Base-by-base conservation (phyloP, 176 grass and related monocot genomes). In the Avena eriantha region DNA sequence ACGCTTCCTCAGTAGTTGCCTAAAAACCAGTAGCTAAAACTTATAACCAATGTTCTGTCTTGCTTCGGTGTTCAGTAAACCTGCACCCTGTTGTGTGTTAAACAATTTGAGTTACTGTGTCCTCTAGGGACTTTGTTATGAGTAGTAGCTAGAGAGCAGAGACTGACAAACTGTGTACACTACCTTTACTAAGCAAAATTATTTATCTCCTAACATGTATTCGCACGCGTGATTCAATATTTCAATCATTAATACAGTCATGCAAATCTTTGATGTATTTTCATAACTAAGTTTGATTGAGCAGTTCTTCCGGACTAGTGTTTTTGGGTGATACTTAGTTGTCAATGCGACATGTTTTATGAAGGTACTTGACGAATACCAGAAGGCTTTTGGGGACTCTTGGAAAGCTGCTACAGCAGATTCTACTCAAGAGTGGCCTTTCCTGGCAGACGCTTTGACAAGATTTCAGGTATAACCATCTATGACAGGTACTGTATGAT, bases 321-420 rank as follows among this genome's bases (percentile, higher is more conserved):
- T 34, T 35, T 76, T 85, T 1, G n/a, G 49, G 29, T 71, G 34
- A 64, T 48, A 73, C 69, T 55, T 48, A 66, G 15, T 78, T 56
- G 29, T 66, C 19, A 19, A 73, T 78, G 60, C 22, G 46, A 57
- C 74, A 3, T 33, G 81, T 84, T 82, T 74, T 66, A 31, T 94
- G 82, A 85, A 99, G 97, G 94, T 99, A 54, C 89, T 99, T 78
- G 97, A 99, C 81, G 97, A 99, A 90, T 99, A 99, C 89, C 94
- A 97, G 81, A 99, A 99, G 84, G 71, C 90, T 88, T 98, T 94
- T 91, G 96, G 93, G 55, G 94, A 99, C 63, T 89, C 90, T 15
- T 96, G 89, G 94, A 93, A 87, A 92, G 69, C 57, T 84, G 87
- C 87, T 19, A 83, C 83, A 68, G 69, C 80, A 39, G 97, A 99